Evolutionary conservation across 371 early-diverging fungal species (phyloP), one percentile per base, ranked within the genome.

Genomic region (Mucor indicus): DNA sequence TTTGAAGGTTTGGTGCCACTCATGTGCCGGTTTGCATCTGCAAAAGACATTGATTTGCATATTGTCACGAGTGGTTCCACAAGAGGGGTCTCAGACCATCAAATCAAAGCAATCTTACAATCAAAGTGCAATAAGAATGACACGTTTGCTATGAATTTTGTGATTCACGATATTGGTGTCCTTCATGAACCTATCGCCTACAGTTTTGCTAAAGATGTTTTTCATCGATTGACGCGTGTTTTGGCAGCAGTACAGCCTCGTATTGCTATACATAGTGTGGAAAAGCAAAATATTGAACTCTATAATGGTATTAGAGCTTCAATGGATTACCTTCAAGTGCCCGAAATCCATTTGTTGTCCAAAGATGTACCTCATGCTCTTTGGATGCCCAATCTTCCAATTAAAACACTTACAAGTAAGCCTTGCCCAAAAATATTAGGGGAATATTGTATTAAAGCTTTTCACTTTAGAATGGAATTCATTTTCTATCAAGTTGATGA

Each of bases 371-470:
- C 66, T 5, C 72, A 80, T 50, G 61, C 63, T 12, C 44, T 40
- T 8, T 81, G 81, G 81, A 57, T 81, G 54, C 50, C 77, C 5
- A 72, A 77, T 44, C 57, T 83, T 10, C 66, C 84, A 1, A 31
- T 80, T 8, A 55, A 67, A 20, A 57, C 75, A 7, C 52, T 83
- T 6, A 55, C 73, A 54, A 60, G 83, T 83, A 77, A 63, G 73
- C 49, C 48, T 7, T 25, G 6, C n/a, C n/a, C n/a, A 10, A 10
- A 10, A 4, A 33, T 15, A 33, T 13, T 5, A 30, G 19, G 15
- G 42, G 35, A 16, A 22, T 13, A 17, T 22, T 29, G 17, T 2
- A 36, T 35, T 20, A 19, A 31, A 39, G 20, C 12, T 22, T 40
- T 25, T 22, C 5, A 8, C 23, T 21, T 20, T 59, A 83, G 84